These are phyloP conservation scores for Arabidopsis suecica DNA, from an alignment of 345 rosid species.

Conservation along the genomic window DNA sequence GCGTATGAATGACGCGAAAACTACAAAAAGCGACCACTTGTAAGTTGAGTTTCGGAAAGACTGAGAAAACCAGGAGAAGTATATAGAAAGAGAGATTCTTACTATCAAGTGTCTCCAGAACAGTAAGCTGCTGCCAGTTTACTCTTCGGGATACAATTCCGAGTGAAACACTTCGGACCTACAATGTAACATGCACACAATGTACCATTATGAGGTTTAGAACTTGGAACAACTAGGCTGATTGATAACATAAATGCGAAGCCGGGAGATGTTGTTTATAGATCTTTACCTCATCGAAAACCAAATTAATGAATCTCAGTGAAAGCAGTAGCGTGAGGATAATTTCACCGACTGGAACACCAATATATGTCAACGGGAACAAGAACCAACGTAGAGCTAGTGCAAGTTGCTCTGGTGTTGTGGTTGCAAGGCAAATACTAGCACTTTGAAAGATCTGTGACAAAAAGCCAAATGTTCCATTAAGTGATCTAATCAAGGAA, in stretches of 20 bases:
- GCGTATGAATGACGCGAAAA: constrained; percentile 79
- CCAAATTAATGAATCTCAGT: constrained; percentile 84
- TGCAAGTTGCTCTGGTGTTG: constrained; percentile 93
- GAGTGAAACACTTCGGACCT: constrained; percentile 87
- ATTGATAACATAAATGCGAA: not conserved
- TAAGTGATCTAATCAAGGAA: not conserved
- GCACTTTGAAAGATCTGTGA: constrained; percentile 90
- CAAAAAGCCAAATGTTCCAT: constrained; percentile 28
- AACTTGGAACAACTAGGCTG: not conserved
- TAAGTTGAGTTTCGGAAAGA: constrained; percentile 11
- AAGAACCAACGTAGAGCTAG: constrained; percentile 86
- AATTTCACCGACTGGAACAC: constrained; percentile 91
- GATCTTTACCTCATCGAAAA: constrained; percentile 77
- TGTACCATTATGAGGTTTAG: not conserved
- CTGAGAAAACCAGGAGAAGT: not conserved
- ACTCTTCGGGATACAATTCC: constrained; percentile 95
- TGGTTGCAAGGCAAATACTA: constrained; percentile 88
- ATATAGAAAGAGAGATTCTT: constrained; percentile 36
- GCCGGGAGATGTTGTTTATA: constrained; percentile 13
- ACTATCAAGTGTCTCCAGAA: constrained; percentile 84
- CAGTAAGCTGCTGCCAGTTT: constrained; percentile 81
- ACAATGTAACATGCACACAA: constrained; percentile 22
- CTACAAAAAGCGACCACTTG: constrained; percentile 50
- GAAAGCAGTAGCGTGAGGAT: constrained; percentile 87
- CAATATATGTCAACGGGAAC: constrained; percentile 69